Percentiles rank a stretch among this genome's conserved stretches.
Conservation (phyloP, 2,329 filamentous ascomycete genomes). For the Fusarium marasasianum region DNA sequence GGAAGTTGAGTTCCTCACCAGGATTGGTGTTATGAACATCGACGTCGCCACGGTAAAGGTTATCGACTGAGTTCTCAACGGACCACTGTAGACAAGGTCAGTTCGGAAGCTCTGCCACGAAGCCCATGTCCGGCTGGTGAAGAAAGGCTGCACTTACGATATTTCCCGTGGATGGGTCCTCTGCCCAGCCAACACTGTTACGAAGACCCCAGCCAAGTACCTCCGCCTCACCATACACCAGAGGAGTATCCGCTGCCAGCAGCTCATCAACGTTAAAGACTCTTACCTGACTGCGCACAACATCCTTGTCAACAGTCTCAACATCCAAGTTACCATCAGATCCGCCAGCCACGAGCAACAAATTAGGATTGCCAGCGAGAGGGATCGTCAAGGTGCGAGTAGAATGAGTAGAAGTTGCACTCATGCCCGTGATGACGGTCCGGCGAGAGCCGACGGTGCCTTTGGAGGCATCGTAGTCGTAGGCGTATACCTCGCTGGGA, state of each 20-base stretch:
- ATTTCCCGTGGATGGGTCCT: neutral
- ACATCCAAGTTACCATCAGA: slow-evolving; percentile 2
- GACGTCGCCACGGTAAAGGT: neutral
- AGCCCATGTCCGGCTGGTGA: rapidly evolving
- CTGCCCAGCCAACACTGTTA: slow-evolving; percentile 13
- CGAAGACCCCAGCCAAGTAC: slow-evolving; percentile 9
- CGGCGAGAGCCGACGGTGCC: neutral
- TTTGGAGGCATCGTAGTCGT: slow-evolving; percentile 5
- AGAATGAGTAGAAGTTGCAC: slow-evolving; percentile 6
- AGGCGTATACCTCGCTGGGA: slow-evolving; percentile 11
- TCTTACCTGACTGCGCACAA: slow-evolving; percentile 7
- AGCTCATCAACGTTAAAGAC: neutral
- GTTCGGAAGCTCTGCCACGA: too few species aligned
- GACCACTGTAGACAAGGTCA: neutral
- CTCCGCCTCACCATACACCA: neutral
- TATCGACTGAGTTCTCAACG: slow-evolving; percentile 12
- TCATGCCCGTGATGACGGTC: slow-evolving; percentile 1
- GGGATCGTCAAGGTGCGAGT: slow-evolving; percentile 2
- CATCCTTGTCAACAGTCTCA: slow-evolving; percentile 1
- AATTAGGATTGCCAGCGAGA: neutral
- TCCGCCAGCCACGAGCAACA: slow-evolving; percentile 6
- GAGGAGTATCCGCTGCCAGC: neutral
- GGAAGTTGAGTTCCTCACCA: slow-evolving; percentile 10
- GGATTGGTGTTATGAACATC: slow-evolving; percentile 11
- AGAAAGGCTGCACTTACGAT: neutral